These are phyloP conservation scores for Cinchona pubescens DNA, from an alignment of 257 asterid species.

Conservation along the genomic window DNA sequence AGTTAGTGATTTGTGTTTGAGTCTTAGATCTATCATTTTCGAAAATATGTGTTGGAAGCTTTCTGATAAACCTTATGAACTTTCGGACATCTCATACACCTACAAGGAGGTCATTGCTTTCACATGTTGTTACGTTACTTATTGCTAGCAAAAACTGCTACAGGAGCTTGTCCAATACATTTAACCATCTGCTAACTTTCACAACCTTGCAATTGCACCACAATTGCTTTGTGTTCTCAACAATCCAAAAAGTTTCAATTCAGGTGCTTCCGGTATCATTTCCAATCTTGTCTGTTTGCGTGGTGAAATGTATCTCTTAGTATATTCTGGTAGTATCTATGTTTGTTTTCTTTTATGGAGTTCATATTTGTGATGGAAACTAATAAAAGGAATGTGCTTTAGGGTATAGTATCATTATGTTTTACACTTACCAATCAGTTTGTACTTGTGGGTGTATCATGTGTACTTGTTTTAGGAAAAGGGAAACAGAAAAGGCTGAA, in stretches of 20 bases:
- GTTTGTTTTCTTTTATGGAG: too few relatives aligned
- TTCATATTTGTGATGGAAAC: neutral
- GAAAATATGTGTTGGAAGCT: neutral
- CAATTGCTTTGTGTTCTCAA: too few relatives aligned
- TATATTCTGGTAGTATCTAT: neutral
- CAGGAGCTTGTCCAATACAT: too few relatives aligned
- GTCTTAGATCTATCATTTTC: neutral
- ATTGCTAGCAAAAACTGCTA: too few relatives aligned
- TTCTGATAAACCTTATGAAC: neutral
- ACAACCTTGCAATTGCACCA: neutral
- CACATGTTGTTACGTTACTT: too few relatives aligned
- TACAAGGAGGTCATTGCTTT: neutral
- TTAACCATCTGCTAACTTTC: neutral
- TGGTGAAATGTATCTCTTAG: too few relatives aligned
- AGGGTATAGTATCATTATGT: neutral
- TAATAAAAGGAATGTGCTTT: too few relatives aligned
- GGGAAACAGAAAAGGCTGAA: neutral
- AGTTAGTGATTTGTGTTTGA: neutral
- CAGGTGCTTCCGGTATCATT: too few relatives aligned
- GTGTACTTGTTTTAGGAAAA: neutral
- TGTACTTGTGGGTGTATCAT: neutral
- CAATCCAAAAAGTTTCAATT: too few relatives aligned
- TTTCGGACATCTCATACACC: neutral
- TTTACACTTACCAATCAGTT: neutral
- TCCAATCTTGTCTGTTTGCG: too few relatives aligned